Percentiles rank a stretch among this genome's conserved stretches.
These are phyloP conservation scores for Kazachstania africana DNA, from an alignment of 805 yeast species.

Conservation along the genomic window DNA sequence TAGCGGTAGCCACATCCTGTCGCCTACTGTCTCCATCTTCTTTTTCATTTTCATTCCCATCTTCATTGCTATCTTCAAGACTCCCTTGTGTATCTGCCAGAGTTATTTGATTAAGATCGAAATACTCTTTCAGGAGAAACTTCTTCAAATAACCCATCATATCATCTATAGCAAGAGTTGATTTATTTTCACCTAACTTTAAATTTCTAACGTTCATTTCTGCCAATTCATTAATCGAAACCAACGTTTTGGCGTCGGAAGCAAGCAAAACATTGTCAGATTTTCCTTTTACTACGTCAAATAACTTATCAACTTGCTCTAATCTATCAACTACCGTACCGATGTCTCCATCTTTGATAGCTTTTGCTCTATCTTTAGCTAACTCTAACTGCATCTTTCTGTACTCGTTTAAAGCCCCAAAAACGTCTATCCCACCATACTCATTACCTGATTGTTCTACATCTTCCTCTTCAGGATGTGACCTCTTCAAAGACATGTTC, in stretches of 20 bases:
- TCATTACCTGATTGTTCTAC: not conserved
- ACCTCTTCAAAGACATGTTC: not conserved
- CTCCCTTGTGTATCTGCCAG: conserved; percentile 4
- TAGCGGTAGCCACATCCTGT: conserved; percentile 7
- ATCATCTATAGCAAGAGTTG: conserved; percentile 37
- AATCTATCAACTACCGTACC: conserved; percentile 35
- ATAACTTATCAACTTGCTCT: conserved; percentile 35
- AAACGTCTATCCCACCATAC: conserved; percentile 7
- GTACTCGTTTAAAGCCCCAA: conserved; percentile 23
- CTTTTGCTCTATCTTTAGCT: conserved; percentile 34
- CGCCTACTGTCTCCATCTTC: conserved; percentile 13
- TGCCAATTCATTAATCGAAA: conserved; percentile 49
- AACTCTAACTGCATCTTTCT: conserved; percentile 22
- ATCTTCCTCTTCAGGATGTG: not conserved
- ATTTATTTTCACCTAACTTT: conserved; percentile 44
- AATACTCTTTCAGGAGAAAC: conserved; percentile 28
- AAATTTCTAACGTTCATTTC: conserved; percentile 52
- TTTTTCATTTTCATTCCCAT: conserved; percentile 9
- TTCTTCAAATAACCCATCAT: conserved; percentile 30
- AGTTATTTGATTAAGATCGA: conserved; percentile 11
- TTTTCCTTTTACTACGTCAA: conserved; percentile 30
- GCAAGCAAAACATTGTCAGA: conserved; percentile 36
- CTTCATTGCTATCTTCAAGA: conserved; percentile 10
- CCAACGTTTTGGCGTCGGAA: conserved; percentile 51
- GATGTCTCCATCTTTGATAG: conserved; percentile 49